Evolutionary conservation across 2,329 filamentous ascomycete species (phyloP), one percentile per base, ranked within the genome.

Genomic region (Monosporascus sp.): DNA sequence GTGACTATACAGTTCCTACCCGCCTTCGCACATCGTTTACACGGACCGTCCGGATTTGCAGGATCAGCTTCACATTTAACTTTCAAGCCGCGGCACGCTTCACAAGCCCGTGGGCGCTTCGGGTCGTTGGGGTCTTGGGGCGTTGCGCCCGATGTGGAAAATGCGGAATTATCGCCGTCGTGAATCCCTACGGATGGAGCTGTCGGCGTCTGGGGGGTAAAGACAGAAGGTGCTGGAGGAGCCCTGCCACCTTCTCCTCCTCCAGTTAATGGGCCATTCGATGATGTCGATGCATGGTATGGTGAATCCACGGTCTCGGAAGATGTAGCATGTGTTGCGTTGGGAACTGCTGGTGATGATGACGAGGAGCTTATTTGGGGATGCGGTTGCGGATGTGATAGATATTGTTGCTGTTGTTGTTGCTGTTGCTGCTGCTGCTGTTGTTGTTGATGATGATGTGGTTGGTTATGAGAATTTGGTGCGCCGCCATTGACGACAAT

Each of bases 31-130:
- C 91, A 96, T 59, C 91, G 82, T 68, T 82, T 84, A 69, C 87
- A 91, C 3, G 86, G 79, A 5, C 84, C 84, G 24, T 86, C 81
- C 3, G 75, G 74, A 48, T 85, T 80, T 19, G 71, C 71, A 3
- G 79, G 77, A 60, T 91, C 87, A 24, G 88, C 86, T 65, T 96
- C 91, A 73, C 91, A 96, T 60, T 90, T 87, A 55, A 96, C 91
- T 69, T 91, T 91, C 50, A 91, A 75, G 24, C 84, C 83, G 46
- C 88, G 84, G 66, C 88, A 91, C 3, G 86, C 84, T 67, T 91
- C 88, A 69, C 88, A 91, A 36, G 88, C 88, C 27, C 88, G 81
- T 4, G 84, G 79, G 52, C 87, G 82, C 69, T 88, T 90, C 36
- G 81, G 73, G 43, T 88, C 85, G 50, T 68, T 66, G 46, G 63